Evolutionary conservation across 306 rosid genomes (phyloP), one percentile per base, ranked within the genome.

Genomic region (Sophora flavescens): DNA sequence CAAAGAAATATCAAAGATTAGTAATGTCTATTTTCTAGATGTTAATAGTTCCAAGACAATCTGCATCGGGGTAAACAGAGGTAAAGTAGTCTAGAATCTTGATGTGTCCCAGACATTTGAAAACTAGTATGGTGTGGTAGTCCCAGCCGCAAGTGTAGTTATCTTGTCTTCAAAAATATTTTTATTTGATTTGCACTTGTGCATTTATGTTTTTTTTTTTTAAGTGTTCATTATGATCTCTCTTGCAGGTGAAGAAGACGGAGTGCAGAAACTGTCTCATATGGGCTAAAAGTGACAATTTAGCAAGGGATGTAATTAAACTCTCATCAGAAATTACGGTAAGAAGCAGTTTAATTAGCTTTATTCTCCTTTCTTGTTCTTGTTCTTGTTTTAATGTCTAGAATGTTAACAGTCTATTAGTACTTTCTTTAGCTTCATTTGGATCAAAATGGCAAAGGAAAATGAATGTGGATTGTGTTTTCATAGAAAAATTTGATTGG

Each of bases 231-330:
- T 5, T 51, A 17, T 54, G 56, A 80, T 66, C 8, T 57, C 44
- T 17, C 52, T 86, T 84, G 78, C 94, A 93, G 98, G 86, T 91
- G 78, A 84, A 86, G 78, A 85, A 86, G 82, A 79, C 88, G 4
- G 81, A 84, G 72, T 91, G 98, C 83, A 72, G 39, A 75, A 93
- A 93, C 75, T 93, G 97, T 83, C 61, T 93, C 6, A 58, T 91
- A 61, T 93, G 98, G 98, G 91, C 96, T 42, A 93, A 93, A 86
- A 93, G 91, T 38, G 97, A 93, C 83, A 91, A 38, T 75, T 75
- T 93, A 77, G 96, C 80, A 6, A 91, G 97, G 81, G 98, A 91
- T 50, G 86, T 90, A n/a, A 90, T 93, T 82, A 85, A 81, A 77
- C 79, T 87, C 48, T 86, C 98, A 32, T 68, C 93, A 62, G 86